Evolutionary conservation across 2,329 filamentous ascomycete genomes (phyloP).

Genomic region (Fusarium domesticum): DNA sequence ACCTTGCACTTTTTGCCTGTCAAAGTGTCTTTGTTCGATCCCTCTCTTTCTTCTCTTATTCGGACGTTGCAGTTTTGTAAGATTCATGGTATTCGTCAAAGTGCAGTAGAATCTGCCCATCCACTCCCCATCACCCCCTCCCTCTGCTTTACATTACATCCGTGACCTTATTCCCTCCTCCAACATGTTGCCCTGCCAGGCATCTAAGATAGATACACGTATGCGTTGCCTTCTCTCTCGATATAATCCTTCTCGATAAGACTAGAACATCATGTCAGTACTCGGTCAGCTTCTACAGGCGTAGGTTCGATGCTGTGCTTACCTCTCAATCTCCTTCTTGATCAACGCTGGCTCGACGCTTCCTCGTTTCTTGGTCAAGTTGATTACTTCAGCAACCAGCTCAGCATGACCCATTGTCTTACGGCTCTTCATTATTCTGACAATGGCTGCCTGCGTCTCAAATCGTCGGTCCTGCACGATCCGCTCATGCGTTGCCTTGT

Average conservation of each 20-base stretch:
- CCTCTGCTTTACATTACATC: too few relatives aligned
- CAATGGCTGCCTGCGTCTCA: slow-evolving; percentile 95
- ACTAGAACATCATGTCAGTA: slow-evolving; percentile 41
- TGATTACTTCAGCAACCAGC: slow-evolving; percentile 87
- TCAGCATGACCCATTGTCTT: slow-evolving; percentile 86
- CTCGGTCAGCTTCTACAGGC: not conserved
- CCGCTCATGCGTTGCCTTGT: slow-evolving; percentile 87
- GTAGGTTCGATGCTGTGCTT: slow-evolving; percentile 36
- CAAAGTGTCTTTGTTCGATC: slow-evolving; percentile 8
- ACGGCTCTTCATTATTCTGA: slow-evolving; percentile 92
- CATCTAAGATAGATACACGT: slow-evolving; percentile 65
- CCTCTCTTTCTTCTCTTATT: not conserved
- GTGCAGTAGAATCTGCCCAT: not conserved
- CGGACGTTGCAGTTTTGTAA: too few relatives aligned
- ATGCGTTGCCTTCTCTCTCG: slow-evolving; percentile 70
- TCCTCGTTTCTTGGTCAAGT: slow-evolving; percentile 80
- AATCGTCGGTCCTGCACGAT: slow-evolving; percentile 88
- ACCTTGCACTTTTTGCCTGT: not conserved
- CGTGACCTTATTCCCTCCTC: too few relatives aligned
- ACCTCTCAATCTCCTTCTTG: slow-evolving; percentile 97
- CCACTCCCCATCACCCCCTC: not conserved
- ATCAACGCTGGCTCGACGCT: slow-evolving; percentile 83
- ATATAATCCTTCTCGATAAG: slow-evolving; percentile 93
- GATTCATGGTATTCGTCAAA: not conserved
- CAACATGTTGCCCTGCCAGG: too few relatives aligned